Base-by-base conservation (phyloP, 176 grass and related monocot species). In the Bothriochloa decipiens region DNA sequence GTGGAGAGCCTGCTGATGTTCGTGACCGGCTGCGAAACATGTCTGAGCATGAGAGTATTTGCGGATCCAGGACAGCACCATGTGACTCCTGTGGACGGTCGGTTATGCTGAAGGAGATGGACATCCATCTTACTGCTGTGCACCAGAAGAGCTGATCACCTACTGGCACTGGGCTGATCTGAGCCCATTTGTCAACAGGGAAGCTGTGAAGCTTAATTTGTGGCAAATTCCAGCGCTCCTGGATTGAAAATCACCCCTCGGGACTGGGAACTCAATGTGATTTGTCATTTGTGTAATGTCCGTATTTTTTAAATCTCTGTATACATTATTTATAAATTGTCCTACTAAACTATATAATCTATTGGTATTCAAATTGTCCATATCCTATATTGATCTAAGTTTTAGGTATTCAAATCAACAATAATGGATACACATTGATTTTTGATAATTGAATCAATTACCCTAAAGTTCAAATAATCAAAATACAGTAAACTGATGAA, bases 71-170 rank as follows among this genome's bases (percentile, higher is more conserved):
- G 76, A 99, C 96, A 26, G 91, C 91, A 71, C 96, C 93, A 14
- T 99, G 96, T 42, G 93, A 96, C 76, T 99, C 93, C 7, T 99
- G 93, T 53, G 93, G 93, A 1, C 88, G 93, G 33, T 96, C 93
- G 3, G 88, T 99, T 39, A 99, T 96, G 93, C 90, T 99, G 29
- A 99, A 99, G 84, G 93, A 99, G 13, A 99, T 99, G 96, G 93
- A 99, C 76, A 88, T 99, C 25, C 96, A 99, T 81, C 80, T 89
- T 55, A 89, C 89, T 55, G 96, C 88, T 53, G 93, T 99, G 43
- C 96, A 99, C 84, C 91, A 96, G 72, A 99, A 96, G 81, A 99
- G 91, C 86, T 96, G 72, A 92, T 40, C 60, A 53, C n/a, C 39
- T 18, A 74, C 46, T 67, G n/a, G 20, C 50, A 62, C 37, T 36